Evolutionary conservation across 2,329 filamentous ascomycete species (phyloP), one percentile per base, ranked within the genome.

Genomic region (Xylaria sp.): DNA sequence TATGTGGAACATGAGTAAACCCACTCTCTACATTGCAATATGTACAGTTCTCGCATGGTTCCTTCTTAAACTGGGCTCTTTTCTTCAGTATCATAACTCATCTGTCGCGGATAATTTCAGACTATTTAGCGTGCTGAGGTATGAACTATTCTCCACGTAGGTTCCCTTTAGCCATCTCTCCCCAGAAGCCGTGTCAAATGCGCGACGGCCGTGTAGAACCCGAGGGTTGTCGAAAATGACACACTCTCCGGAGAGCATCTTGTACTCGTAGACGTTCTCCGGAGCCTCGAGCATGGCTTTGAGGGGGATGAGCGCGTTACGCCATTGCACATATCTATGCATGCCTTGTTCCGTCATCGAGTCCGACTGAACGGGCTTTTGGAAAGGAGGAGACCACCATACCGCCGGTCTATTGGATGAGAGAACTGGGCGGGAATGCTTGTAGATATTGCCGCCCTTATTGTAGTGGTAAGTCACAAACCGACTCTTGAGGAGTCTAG

Each of bases 201-300:
- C 88, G 18, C 85, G 87, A 3, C 96, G 85, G 0, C 94, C 95
- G 82, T 98, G 96, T 77, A 97, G 80, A n/a, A 97, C 85, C 20
- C 95, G 86, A 68, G 89, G 82, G 78, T 98, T 98, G 78, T 97
- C 91, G 78, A 99, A 98, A n/a, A 99, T 86, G 13, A 94, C 94
- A 78, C 94, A 97, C 76, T 97, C 92, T 2, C 95, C 96, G 3
- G 92, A 89, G 63, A 89, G 83, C 80, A 98, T 84, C 80, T 91
- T 91, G 68, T 91, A 85, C 82, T 95, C 86, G 76, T 91, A 91
- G 63, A 94, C 80, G 69, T 88, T 88, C 3, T 82, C 77, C 0
- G 85, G 81, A 0, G 83, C 77, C 72, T 93, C 90, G 28, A 96
- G 80, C 0, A 87, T 72, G 0, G 78, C 68, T 58, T 89, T 85